A percentile compares a stretch with the other conserved stretches of the same genome.
Conservation (phyloP, 345 rosid species). For the Stellera chamaejasme region DNA sequence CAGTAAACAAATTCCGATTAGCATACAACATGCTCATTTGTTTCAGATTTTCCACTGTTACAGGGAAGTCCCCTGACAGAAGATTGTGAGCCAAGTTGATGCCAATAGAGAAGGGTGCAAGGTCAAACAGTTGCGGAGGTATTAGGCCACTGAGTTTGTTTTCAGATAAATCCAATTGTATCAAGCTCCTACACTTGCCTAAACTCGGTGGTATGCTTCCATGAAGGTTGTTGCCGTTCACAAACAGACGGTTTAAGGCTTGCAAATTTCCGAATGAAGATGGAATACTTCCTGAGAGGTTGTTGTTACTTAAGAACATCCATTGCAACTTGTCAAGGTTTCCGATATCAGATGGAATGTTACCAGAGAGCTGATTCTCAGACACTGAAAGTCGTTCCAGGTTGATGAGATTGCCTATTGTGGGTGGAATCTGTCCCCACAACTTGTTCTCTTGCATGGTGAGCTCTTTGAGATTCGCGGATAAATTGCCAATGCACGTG, state of each 20-base stretch:
- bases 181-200: neutral
- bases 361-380: neutral
- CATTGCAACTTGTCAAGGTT: neutral
- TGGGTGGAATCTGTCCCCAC: neutral
- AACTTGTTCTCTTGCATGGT: neutral
- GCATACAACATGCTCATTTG: neutral
- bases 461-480: neutral
- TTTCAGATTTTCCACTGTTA: neutral
- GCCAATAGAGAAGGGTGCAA: neutral
- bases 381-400: too few relatives aligned
- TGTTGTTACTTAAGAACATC: neutral
- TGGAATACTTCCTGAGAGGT: slow-evolving; percentile 8
- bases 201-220: slow-evolving; percentile 6
- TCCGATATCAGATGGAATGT: slow-evolving; percentile 6
- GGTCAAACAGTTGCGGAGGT: neutral
- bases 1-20: neutral
- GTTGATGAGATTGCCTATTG: too few relatives aligned
- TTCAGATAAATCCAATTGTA: neutral
- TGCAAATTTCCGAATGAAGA: slow-evolving; percentile 8
- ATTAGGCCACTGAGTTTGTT: slow-evolving; percentile 4
- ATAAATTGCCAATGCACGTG: neutral
- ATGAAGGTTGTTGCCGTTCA: neutral
- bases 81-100: neutral
- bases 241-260: too few relatives aligned
- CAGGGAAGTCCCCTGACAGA: slow-evolving; percentile 4